Evolutionary conservation across 1,284 basidiomycete species (phyloP), one percentile per base, ranked within the genome.

Genomic region (Malassezia vespertilionis): DNA sequence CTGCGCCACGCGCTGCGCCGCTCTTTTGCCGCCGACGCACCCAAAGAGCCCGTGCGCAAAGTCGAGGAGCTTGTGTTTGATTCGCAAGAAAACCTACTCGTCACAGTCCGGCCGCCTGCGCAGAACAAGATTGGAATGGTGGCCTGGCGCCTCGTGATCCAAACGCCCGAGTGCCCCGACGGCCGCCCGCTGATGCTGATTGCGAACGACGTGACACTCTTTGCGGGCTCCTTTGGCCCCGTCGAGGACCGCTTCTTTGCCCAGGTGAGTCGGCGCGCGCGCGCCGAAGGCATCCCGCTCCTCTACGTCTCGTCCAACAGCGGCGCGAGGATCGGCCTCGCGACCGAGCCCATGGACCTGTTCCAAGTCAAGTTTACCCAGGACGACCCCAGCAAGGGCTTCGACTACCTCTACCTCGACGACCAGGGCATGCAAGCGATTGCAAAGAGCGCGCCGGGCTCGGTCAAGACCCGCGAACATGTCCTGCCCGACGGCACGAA

Each of bases 271-370:
- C 83, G 90, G 71, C 87, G 93, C 63, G 91, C 91, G 37, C 85
- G 90, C 42, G 75, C 81, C 45, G 79, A 79, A 30, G 90, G 91
- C 46, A 74, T 93, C 24, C 91, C 91, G 44, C 84, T 91, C 37
- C 83, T 97, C 61, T 97, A 97, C 74, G 81, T 97, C 38, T 97
- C 93, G 10, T 91, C 91, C 60, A 97, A 97, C 77, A 96, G 90
- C 33, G 91, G 91, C 68, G 91, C 91, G 58, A 83, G 93, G 54
- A 84, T 97, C 56, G 93, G 93, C 52, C 75, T 99, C 42, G 93
- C 89, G 6, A 90, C 96, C 70, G 93, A 97, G 73, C 79, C 83
- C 21, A 77, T 95, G 65, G 77, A 79, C 57, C 76, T 95, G 49
- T 95, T 97, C 76, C 86, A 84, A 39, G 86, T 81, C 50, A 86